Evolutionary conservation across 208 protist genomes (phyloP), one percentile per base, ranked within the genome.

Genomic region (Trypanosoma caninum): DNA sequence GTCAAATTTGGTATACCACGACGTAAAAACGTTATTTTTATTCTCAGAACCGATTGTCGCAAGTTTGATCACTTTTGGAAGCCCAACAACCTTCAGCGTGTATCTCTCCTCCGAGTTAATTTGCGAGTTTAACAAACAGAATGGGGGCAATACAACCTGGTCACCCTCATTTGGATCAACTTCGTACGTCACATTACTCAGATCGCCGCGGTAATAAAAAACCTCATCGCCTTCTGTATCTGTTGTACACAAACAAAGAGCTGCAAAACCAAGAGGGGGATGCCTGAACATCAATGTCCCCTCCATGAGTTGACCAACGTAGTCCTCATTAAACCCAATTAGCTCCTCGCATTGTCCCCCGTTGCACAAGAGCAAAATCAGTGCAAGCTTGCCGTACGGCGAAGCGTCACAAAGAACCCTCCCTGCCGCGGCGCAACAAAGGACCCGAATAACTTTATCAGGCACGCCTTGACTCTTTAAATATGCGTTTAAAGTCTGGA

Each of bases 11-110:
- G 69, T 48, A 53, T 70, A 81, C 85, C 85, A 92, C 55, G 82
- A 79, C 25, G 53, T 87, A 25, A 92, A 75, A 52, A 87, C 72
- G 65, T 85, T 70, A 25, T 69, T 76, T 44, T 76, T 75, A 30
- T 74, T 73, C 34, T 53, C 52, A 27, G 69, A 62, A 33, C 82
- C 74, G 14, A 78, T 84, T 16, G 76, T 72, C 40, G 75, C 69
- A 23, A 89, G 65, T 50, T 80, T 62, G 50, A 92, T 84, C 38
- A 89, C 81, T 67, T 92, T 82, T 10, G 81, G 81, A 18, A 89
- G 64, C 7, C 85, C 85, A 23, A 81, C 42, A 46, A 92, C 60
- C 37, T 70, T 70, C 54, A 84, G 71, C 16, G 51, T 59, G 30
- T 70, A 74, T 23, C 48, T 25, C n/a, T 48, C 73, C 53, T 71